Base-by-base conservation (phyloP, 768 basidiomycete species). In the Psilocybe azurescens region DNA sequence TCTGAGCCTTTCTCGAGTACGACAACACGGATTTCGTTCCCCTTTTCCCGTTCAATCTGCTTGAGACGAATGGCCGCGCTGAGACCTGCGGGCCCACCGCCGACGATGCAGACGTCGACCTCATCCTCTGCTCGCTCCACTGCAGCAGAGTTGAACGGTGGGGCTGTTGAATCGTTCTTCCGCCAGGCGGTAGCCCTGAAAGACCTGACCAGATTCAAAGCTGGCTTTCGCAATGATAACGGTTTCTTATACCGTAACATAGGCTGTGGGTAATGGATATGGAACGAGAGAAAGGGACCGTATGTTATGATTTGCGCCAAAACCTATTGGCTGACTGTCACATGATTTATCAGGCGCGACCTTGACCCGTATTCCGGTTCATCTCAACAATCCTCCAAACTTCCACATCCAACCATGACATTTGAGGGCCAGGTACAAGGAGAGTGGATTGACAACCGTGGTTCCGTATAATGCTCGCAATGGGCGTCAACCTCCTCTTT, bases 81-180 rank as follows among this genome's bases (percentile, higher is more conserved):
- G 63, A 99, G 83, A 5, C 97, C 97, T 0, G 97, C 97, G 0
- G 97, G 97, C 2, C 96, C 97, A 2, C 85, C 96, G 9, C 97
- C 97, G 59, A 97, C 95, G 70, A 99, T 98, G 74, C 95, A 97
- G 38, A 99, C 95, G 69, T 99, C 97, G 38, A 96, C 95, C 48
- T 94, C 87, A 70, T 99, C 97, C 47, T 89, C 84, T n/a, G 87
- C 87, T 11, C 95, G 86, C 65, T 97, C 93, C 16, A 95, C 81
- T n/a, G 73, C 75, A 14, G 75, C 74, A 0, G 89, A 84, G 69
- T 91, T 83, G 72, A 80, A 82, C n/a, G 41, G 41, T 5, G 41
- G 14, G 5, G 41, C 14, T 13, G 41, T 8, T 7, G 65, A 57
- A 13, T 59, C 67, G 50, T 67, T 71, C 41, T 53, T 38, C 32